phyloP scores from a whole-genome alignment of 176 grass and related monocot genomes.

The Carex pumila region DNA sequence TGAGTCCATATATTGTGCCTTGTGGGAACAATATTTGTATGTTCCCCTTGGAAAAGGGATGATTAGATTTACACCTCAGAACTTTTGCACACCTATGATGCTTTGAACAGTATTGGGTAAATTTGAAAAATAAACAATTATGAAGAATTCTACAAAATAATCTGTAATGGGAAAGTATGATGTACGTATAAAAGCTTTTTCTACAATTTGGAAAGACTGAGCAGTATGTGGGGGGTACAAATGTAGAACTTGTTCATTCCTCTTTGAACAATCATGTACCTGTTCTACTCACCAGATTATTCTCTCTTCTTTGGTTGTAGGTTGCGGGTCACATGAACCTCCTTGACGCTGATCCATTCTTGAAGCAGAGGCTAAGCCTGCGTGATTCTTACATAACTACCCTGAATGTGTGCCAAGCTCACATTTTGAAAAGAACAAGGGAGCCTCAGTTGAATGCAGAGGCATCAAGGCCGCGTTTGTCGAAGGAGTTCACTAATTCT shows the following conservation, averaged over 20 bases:
- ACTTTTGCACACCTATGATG: not conserved
- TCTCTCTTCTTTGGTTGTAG: slow-evolving; percentile 11
- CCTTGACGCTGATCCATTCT: slow-evolving; percentile 46
- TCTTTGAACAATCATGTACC: not conserved
- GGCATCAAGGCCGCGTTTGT: slow-evolving; percentile 19
- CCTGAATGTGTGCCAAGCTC: slow-evolving; percentile 66
- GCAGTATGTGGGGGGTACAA: not conserved
- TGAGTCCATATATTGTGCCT: not conserved
- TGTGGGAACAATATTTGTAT: not conserved
- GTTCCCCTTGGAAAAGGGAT: not conserved
- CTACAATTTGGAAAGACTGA: not conserved
- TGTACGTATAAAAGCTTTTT: not conserved
- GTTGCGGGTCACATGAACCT: slow-evolving; percentile 55
- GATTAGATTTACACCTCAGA: not conserved
- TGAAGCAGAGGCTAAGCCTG: slow-evolving; percentile 54
- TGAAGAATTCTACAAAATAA: too few species aligned
- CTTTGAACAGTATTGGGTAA: not conserved
- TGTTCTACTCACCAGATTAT: not conserved
- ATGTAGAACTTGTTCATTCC: not conserved
- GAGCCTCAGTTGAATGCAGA: slow-evolving; percentile 34
- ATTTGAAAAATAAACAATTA: not conserved
- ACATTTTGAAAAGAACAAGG: slow-evolving; percentile 48
- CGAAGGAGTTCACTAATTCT: slow-evolving; percentile 32
- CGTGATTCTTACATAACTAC: slow-evolving; percentile 72
- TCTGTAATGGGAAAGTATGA: not conserved